Base-by-base conservation (phyloP, 768 basidiomycete genomes). In the Filobasidium floriforme region DNA sequence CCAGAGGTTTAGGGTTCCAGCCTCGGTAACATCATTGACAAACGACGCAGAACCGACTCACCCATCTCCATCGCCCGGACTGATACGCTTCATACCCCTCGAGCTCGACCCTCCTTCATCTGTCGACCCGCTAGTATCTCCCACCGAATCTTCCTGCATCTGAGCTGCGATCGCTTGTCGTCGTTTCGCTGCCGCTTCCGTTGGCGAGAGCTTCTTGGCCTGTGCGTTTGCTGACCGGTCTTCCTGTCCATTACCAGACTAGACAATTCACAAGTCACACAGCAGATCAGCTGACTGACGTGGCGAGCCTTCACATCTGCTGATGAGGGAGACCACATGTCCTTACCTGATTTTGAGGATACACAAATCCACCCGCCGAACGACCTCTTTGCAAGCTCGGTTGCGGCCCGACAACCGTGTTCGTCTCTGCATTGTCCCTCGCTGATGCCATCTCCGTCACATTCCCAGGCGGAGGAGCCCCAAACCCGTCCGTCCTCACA, bases 21-120 rank as follows among this genome's bases (percentile, higher is more conserved):
- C 32, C 4, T 37, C 32, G 9, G 32, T 4, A n/a, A n/a, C 14
- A 49, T 49, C 46, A 3, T 2, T 5, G 19, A 24, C 54, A 26
- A 32, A 57, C n/a, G 2, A 24, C 46, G 12, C 4, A 51, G 46
- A 51, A 37, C 46, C 26, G 29, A 24, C 54, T 57, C 15, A 57
- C 54, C 54, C 54, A 57, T 57, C 54, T 14, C 54, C 54, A 57
- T 57, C 54, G 14, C 54, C 26, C 22, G 54, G 54, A 57, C 26
- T 57, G 15, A 15, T 28, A 6, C 54, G 54, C 26, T 57, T 57
- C 54, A 28, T 57, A 14, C 54, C 54, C 26, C 54, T 57, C 54
- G 54, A 14, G 19, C 22, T 57, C 22, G 22, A 14, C 4, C 15
- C 15, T 57, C 22, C 54, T 1, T 57, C 54, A 24, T 32, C 29